A percentile compares a stretch with the other conserved stretches of the same genome.
Conservation (phyloP, 2,329 filamentous ascomycete genomes). For the Corinectria fuckeliana region DNA sequence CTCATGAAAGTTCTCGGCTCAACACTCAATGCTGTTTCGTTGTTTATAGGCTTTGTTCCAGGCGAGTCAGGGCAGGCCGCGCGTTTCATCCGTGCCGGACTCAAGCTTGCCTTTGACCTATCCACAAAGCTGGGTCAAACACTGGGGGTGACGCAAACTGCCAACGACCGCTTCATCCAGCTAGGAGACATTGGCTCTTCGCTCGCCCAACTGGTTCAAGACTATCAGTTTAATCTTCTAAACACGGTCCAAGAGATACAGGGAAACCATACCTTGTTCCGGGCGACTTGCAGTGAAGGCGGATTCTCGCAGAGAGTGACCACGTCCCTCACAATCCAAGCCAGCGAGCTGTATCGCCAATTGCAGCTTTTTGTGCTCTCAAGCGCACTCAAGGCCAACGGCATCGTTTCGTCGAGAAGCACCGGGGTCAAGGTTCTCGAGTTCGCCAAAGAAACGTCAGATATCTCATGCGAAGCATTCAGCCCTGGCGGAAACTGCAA, state of each 20-base stretch:
- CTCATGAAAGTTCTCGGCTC: constrained; percentile 27
- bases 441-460: constrained; percentile 21
- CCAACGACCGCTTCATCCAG: constrained; percentile 35
- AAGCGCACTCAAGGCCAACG: constrained; percentile 29
- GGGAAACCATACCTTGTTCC: constrained; percentile 28
- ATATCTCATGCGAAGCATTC: constrained; percentile 10
- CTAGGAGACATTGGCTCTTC: constrained; percentile 34
- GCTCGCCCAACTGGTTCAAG: constrained; percentile 34
- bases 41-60: constrained; percentile 30
- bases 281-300: constrained; percentile 27
- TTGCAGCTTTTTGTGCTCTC: constrained; percentile 34
- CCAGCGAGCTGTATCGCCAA: constrained; percentile 28
- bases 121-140: constrained; percentile 20
- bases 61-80: constrained; percentile 25
- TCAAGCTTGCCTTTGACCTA: constrained; percentile 18
- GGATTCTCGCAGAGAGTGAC: constrained; percentile 36
- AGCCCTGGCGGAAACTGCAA: constrained; percentile 23
- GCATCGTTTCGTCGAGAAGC: constrained; percentile 30
- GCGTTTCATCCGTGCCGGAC: constrained; percentile 24
- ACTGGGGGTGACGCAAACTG: constrained; percentile 24
- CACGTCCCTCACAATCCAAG: constrained; percentile 33
- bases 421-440: constrained; percentile 30
- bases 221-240: constrained; percentile 32
- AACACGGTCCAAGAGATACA: constrained; percentile 27
- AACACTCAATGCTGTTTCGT: constrained; percentile 23